Percentiles rank a stretch among this genome's conserved stretches.
phyloP scores from a whole-genome alignment of 208 protist species.

The Leishmania guyanensis region DNA sequence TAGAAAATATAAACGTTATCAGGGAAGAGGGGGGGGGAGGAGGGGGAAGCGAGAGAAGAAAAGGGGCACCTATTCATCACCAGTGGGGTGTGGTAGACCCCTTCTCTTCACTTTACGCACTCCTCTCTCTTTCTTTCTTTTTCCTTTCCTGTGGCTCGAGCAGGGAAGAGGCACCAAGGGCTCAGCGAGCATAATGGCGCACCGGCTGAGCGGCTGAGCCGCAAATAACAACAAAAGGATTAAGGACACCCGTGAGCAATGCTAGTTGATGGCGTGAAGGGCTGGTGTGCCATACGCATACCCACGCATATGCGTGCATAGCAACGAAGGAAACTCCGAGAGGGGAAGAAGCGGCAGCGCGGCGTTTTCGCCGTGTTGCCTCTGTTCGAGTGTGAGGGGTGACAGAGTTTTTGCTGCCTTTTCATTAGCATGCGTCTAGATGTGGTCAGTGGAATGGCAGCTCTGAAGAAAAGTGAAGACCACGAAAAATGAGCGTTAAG shows the following conservation, averaged over 20 bases:
- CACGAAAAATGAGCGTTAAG: not conserved
- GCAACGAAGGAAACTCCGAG: not conserved
- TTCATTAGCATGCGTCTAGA: not conserved
- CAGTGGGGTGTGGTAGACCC: not conserved
- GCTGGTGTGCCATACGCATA: no score
- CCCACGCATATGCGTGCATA: no score
- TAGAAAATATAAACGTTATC: not conserved
- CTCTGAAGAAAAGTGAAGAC: not conserved
- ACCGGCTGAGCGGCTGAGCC: not conserved
- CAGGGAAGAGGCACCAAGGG: not conserved
- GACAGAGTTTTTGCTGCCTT: not conserved
- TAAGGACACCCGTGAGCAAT: not conserved
- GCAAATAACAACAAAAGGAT: not conserved
- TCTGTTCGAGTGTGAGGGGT: not conserved
- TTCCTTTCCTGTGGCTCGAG: not conserved
- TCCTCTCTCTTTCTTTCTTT: conserved; percentile 13
- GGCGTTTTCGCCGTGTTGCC: not conserved
- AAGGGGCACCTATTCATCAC: not conserved
- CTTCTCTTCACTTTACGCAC: not conserved
- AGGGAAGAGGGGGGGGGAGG: not conserved
- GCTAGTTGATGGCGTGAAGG: not conserved
- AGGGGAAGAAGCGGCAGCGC: not conserved
- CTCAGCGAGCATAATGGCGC: not conserved
- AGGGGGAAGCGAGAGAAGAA: not conserved
- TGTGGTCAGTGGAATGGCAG: not conserved